These are phyloP conservation scores for Caryocar brasiliense DNA, from an alignment of 441 rosid species.

Conservation along the genomic window DNA sequence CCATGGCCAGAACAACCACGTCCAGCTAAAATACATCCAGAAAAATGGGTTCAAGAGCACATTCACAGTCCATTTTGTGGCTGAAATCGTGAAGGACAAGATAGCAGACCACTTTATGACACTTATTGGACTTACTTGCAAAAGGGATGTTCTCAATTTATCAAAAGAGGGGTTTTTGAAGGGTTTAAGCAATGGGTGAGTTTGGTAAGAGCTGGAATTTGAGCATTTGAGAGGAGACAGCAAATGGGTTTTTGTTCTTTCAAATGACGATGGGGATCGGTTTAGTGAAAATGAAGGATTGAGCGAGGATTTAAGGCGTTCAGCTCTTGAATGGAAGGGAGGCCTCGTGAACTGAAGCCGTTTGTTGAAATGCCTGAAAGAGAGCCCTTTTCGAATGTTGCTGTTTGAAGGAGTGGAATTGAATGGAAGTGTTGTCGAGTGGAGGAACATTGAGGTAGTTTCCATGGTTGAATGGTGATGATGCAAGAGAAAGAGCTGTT, in stretches of 20 bases:
- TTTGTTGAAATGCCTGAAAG: constrained; percentile 61
- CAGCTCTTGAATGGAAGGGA: constrained; percentile 10
- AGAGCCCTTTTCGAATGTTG: constrained; percentile 14
- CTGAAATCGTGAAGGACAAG: constrained; percentile 41
- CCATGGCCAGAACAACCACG: constrained; percentile 94
- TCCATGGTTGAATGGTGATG: constrained; percentile 41
- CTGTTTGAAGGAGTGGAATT: background rate
- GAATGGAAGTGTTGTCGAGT: constrained; percentile 30
- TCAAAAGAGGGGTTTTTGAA: constrained; percentile 28
- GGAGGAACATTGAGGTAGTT: constrained; percentile 38
- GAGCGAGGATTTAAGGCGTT: constrained; percentile 10
- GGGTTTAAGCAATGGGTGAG: constrained; percentile 29
- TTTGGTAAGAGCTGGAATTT: constrained; percentile 23
- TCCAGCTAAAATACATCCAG: constrained; percentile 89
- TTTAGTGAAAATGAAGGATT: constrained; percentile 12
- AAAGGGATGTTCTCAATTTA: constrained; percentile 28
- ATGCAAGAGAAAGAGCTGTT: background rate
- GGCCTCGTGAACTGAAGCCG: constrained; percentile 20
- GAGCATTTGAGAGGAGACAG: constrained; percentile 38
- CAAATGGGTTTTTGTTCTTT: constrained; percentile 16
- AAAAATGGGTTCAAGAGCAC: constrained; percentile 56
- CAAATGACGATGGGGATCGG: background rate
- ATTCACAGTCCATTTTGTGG: constrained; percentile 42
- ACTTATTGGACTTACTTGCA: constrained; percentile 35
- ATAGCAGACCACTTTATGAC: constrained; percentile 44